Base-by-base conservation (phyloP, 2,329 filamentous ascomycete species). In the Cytospora paraplurivora region DNA sequence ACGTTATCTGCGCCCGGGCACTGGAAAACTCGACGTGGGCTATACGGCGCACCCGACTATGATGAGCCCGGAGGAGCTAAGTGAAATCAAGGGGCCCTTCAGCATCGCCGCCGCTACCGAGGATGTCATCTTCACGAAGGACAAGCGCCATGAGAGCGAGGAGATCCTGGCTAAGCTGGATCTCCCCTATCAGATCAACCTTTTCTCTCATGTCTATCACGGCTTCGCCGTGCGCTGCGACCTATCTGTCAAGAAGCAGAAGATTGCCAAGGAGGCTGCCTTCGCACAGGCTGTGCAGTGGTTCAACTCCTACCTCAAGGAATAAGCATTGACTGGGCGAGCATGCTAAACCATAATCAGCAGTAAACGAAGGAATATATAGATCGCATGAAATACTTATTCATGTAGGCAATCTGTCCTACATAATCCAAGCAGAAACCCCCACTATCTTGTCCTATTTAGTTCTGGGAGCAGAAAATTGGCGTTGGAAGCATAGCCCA, bases 21-120 rank as follows among this genome's bases (percentile, higher is more conserved):
- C 73, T 55, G 77, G 75, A 11, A 74, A 76, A 60, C 66, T 84
- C 34, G 79, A 82, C 67, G 81, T 76, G 10, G 82, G 79, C 4
- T 82, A 74, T 67, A 76, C 74, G 19, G 81, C 80, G 4, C 81
- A 83, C 69, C 81, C 82, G 7, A 77, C 74, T 59, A 81, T 81
- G 62, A 77, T 83, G 5, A 74, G 77, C 7, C 71, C 68, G 19
- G 78, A 79, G 3, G 82, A 83, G 70, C 58, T 83, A n/a, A 72
- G 76, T 68, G 75, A 69, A 0, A 75, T 82, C 55, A 68, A 72
- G 56, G 77, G 76, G 0, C 81, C 82, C 19, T 68, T 84, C 59
- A 76, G 76, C 53, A 82, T 84, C 67, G 74, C 79, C 50, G 80
- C 81, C 58, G 81, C 81, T 34, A 76, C 77, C 79, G 72, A 33